A percentile compares a stretch with the other conserved stretches of the same genome.
These are phyloP conservation scores for Xylaria longipes DNA, from an alignment of 495 filamentous ascomycete species.

Conservation along the genomic window DNA sequence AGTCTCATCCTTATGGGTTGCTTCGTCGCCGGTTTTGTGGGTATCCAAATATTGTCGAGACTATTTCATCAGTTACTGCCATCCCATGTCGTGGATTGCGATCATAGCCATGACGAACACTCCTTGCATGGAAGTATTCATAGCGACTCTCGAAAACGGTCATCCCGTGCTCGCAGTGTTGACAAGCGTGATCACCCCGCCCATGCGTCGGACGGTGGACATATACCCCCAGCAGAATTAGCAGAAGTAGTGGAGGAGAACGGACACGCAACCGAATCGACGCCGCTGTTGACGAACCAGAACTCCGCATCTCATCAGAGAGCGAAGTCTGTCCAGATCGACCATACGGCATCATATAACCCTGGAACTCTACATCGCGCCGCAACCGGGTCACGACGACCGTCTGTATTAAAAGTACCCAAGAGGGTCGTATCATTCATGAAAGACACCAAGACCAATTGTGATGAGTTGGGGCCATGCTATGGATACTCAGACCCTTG, in stretches of 20 bases:
- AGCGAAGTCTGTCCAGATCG: constrained; percentile 33
- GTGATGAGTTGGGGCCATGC: constrained; percentile 78
- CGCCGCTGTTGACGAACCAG: constrained; percentile 42
- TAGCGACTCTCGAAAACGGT: constrained; percentile 37
- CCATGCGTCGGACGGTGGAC: constrained; percentile 11
- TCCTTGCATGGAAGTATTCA: constrained; percentile 40
- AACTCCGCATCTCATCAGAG: constrained; percentile 25
- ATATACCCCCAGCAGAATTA: constrained; percentile 19
- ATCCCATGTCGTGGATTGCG: constrained; percentile 92
- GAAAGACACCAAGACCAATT: constrained; percentile 69
- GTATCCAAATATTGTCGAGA: constrained; percentile 81
- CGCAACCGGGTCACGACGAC: constrained; percentile 43
- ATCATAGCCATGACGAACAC: constrained; percentile 74
- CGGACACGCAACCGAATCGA: constrained; percentile 40
- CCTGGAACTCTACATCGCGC: constrained; percentile 28
- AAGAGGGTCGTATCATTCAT: constrained; percentile 68
- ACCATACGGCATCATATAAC: constrained; percentile 12
- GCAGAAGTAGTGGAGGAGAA: constrained; percentile 28
- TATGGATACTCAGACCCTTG: constrained; percentile 87
- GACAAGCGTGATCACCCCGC: constrained; percentile 8
- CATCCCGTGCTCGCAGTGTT: constrained; percentile 35
- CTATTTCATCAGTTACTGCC: constrained; percentile 84
- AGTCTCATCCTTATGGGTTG: constrained; percentile 75
- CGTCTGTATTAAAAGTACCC: constrained; percentile 52
- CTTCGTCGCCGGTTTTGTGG: constrained; percentile 82